These are phyloP conservation scores for Ganoderma meredithae DNA, from an alignment of 1,284 basidiomycete species.

Conservation along the genomic window DNA sequence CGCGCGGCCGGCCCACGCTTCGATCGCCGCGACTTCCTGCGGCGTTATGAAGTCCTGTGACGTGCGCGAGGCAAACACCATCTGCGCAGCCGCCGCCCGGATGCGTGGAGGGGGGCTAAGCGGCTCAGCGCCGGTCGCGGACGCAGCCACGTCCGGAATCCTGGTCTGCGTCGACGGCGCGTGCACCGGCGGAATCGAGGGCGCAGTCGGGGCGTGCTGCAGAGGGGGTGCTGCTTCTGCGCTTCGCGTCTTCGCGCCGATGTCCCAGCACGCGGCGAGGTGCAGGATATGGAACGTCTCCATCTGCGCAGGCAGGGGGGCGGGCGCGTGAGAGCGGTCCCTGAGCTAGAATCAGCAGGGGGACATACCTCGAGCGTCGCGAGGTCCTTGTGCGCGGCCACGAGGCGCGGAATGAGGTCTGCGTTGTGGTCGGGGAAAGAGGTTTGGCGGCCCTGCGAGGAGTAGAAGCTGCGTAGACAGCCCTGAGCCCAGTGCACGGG, in stretches of 20 bases:
- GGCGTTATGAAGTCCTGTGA: constrained; percentile 84
- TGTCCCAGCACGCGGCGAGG: constrained; percentile 66
- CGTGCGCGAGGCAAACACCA: constrained; percentile 83
- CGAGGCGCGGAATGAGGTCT: constrained; percentile 66
- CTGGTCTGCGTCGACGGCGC: constrained; percentile 41
- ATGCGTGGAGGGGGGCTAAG: constrained; percentile 53
- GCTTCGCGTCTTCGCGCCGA: constrained; percentile 22
- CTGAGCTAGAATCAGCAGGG: constrained; percentile 5
- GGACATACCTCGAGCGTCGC: constrained; percentile 70
- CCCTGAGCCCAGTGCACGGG: constrained; percentile 16
- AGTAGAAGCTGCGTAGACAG: constrained; percentile 71
- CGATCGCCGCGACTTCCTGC: constrained; percentile 66
- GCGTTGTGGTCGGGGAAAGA: constrained; percentile 82
- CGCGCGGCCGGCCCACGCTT: constrained; percentile 68
- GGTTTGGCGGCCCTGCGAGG: constrained; percentile 83
- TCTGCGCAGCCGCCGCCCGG: constrained; percentile 79
- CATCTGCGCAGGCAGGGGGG: constrained; percentile 59
- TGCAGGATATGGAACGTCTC: constrained; percentile 83
- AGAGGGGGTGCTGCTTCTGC: constrained; percentile 47
- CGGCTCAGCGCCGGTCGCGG: constrained; percentile 33
- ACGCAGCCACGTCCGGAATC: constrained; percentile 39
- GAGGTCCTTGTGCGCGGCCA: constrained; percentile 55
- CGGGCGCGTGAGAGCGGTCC: constrained; percentile 5
- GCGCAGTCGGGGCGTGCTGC: constrained; percentile 52
- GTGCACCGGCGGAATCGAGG: constrained; percentile 38